phyloP scores from a whole-genome alignment of 257 asterid genomes.

The Solanum megistacrolobum region DNA sequence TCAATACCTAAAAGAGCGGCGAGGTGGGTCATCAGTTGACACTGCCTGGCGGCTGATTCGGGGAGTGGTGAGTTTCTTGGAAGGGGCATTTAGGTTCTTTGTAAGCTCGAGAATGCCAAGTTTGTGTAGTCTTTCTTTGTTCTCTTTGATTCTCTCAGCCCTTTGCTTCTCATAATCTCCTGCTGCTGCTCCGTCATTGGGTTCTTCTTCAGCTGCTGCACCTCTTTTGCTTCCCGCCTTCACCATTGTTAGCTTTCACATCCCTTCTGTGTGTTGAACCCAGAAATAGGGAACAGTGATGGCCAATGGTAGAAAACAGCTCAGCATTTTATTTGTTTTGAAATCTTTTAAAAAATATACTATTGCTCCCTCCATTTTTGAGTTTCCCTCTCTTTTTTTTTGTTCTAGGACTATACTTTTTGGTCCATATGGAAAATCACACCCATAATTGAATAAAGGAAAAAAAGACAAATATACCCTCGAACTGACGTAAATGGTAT shows the following conservation, averaged over 20 bases:
- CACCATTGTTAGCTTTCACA: background rate
- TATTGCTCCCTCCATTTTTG: background rate
- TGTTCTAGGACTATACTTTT: background rate
- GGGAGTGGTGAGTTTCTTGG: background rate
- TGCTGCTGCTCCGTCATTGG: background rate
- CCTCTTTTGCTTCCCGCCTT: background rate
- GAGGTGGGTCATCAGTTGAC: conserved; percentile 22
- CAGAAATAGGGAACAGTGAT: background rate
- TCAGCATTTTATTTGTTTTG: background rate
- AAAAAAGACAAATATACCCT: too few relatives aligned
- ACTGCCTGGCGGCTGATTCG: background rate
- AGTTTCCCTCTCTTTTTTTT: background rate
- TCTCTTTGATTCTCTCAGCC: conserved; percentile 52
- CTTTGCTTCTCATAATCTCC: conserved; percentile 42
- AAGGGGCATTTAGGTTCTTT: conserved; percentile 13
- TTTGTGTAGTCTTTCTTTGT: conserved; percentile 44
- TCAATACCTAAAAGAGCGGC: conserved; percentile 60
- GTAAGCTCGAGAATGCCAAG: conserved; percentile 53
- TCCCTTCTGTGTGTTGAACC: background rate
- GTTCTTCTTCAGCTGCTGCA: background rate
- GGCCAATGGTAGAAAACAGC: background rate
- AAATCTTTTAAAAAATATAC: background rate
- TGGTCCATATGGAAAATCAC: background rate
- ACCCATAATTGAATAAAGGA: too few relatives aligned
- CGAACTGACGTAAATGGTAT: too few relatives aligned